These are phyloP conservation scores for Pleoardoris graminearum DNA, from an alignment of 2,329 filamentous ascomycete genomes.

Conservation along the genomic window DNA sequence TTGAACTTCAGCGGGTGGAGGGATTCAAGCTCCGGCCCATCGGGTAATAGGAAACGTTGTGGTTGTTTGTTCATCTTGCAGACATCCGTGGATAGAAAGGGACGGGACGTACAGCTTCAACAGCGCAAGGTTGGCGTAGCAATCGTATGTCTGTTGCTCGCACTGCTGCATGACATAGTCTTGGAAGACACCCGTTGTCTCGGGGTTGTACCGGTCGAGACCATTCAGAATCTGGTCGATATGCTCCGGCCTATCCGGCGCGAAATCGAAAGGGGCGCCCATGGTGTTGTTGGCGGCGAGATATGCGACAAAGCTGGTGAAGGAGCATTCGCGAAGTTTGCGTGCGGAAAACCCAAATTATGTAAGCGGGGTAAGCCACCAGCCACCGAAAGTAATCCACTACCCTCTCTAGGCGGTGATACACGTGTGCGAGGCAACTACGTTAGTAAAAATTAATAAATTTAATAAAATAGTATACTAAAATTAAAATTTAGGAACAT, in stretches of 20 bases:
- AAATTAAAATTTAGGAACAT: too few species aligned
- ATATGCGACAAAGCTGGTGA: slow-evolving; percentile 26
- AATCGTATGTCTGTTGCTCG: slow-evolving; percentile 91
- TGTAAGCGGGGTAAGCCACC: slow-evolving; percentile 1
- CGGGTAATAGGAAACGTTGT: slow-evolving; percentile 99
- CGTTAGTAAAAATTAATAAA: too few species aligned
- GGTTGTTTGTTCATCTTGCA: slow-evolving; percentile 72
- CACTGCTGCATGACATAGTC: slow-evolving; percentile 94
- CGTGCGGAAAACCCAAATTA: slow-evolving; percentile 5
- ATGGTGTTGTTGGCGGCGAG: slow-evolving; percentile 40
- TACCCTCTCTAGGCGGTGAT: too few species aligned
- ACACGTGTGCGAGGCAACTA: too few species aligned
- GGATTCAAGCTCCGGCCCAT: slow-evolving; percentile 64
- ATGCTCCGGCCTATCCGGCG: slow-evolving; percentile 86
- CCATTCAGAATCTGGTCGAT: slow-evolving; percentile 94
- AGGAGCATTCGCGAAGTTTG: slow-evolving; percentile 2
- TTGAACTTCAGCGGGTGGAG: slow-evolving; percentile 67
- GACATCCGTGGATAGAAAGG: slow-evolving; percentile 8
- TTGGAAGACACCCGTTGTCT: slow-evolving; percentile 91
- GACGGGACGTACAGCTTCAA: slow-evolving; percentile 84
- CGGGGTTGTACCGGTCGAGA: slow-evolving; percentile 97
- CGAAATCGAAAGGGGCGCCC: slow-evolving; percentile 74
- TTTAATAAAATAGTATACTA: too few species aligned
- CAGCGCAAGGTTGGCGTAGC: slow-evolving; percentile 93
- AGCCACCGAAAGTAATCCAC: too few species aligned